These are phyloP conservation scores for Volutella citrinella DNA, from an alignment of 2,329 filamentous ascomycete genomes.

Conservation along the genomic window DNA sequence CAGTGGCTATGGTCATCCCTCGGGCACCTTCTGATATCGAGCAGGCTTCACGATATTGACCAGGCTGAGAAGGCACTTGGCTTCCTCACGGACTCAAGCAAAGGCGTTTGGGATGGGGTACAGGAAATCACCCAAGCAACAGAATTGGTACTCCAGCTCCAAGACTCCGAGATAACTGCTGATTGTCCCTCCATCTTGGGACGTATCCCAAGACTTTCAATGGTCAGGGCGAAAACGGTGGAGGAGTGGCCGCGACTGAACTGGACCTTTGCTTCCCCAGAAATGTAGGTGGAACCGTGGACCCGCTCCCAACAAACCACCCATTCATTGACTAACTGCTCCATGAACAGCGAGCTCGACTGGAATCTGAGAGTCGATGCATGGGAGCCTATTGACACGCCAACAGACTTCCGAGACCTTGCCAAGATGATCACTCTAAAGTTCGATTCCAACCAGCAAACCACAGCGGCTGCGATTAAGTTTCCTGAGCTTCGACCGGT, in stretches of 20 bases:
- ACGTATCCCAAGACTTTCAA: constrained; percentile 18
- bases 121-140: constrained; percentile 13
- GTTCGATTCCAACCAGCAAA: constrained; percentile 1
- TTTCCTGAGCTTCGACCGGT: no score
- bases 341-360: constrained; percentile 27
- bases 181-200: constrained; percentile 9
- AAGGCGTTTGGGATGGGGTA: constrained; percentile 11
- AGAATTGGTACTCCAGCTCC: no score
- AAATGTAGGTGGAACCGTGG: constrained; percentile 32
- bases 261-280: constrained; percentile 33
- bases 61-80: constrained; percentile 16
- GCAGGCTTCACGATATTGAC: constrained; percentile 13
- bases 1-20: constrained; percentile 3
- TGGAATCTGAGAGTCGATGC: constrained; percentile 33
- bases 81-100: constrained; percentile 11
- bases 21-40: constrained; percentile 7
- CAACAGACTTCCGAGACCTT: constrained; percentile 16
- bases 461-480: no score
- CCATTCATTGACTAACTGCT: constrained; percentile 8
- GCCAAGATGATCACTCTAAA: constrained; percentile 20
- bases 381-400: constrained; percentile 16
- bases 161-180: constrained; percentile 19
- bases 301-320: no score
- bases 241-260: constrained; percentile 25
- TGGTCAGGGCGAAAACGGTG: constrained; percentile 16